Evolutionary conservation across 139 green algal species (phyloP), one percentile per base, ranked within the genome.

Genomic region (Zygnema cylindricum): DNA sequence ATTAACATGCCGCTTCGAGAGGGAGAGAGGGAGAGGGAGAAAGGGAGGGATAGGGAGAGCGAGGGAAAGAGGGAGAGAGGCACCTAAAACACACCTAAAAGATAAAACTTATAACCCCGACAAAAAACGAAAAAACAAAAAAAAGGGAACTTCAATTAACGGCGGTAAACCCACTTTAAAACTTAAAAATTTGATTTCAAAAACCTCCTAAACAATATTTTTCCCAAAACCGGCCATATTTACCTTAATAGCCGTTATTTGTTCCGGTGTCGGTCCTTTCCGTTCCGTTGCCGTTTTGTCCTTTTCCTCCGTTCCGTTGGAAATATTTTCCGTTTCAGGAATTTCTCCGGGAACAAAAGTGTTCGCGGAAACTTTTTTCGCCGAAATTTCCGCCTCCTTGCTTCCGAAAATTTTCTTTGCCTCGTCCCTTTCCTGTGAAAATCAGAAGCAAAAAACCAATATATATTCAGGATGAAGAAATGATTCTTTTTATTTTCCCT

Each of bases 221-320:
- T n/a, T n/a, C n/a, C n/a, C n/a, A n/a, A n/a, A n/a, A n/a, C n/a
- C n/a, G n/a, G n/a, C n/a, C n/a, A n/a, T n/a, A n/a, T n/a, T n/a
- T 75, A 90, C 86, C 86, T 87, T 90, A 79, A 90, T 90, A 7
- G 81, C 81, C 23, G 38, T 89, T 32, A 90, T 33, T 79, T 90
- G 43, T 22, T 89, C 86, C 21, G 86, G 86, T 33, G 86, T 89
- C n/a, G 86, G 86, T 30, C 85, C 85, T 40, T 89, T 89, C 81
- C 39, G 63, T 69, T 86, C 30, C 81, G 82, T 2, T 69, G 22
- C 25, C 81, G 21, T 23, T 69, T 0, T 1, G 57, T 30, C 81
- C 81, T 82, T n/a, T 76, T 81, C 1, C 32, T 1, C 78, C 77
- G 69, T 36, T 33, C 2, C 84, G 22, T 69, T 87, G 16, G 23